phyloP scores from a whole-genome alignment of 73 alveolate genomes.

The Durusdinium trenchii region DNA sequence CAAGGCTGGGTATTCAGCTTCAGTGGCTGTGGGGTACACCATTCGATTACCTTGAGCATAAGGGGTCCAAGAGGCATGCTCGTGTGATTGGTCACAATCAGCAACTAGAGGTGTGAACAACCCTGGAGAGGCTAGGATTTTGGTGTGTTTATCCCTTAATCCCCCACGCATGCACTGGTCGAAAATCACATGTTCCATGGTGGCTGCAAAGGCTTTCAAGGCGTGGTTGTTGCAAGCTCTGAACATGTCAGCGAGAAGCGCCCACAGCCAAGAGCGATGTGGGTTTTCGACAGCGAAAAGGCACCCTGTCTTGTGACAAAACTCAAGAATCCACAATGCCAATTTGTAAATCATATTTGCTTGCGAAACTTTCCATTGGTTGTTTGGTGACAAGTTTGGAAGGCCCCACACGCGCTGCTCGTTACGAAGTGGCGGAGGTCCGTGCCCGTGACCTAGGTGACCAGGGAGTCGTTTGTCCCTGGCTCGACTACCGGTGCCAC shows the following conservation, averaged over 20 bases:
- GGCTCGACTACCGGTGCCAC: constrained; percentile 3
- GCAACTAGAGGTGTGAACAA: background rate
- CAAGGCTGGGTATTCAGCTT: background rate
- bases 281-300: no score
- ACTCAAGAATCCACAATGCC: background rate
- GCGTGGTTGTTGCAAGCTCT: background rate
- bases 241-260: background rate
- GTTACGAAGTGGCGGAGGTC: background rate
- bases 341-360: background rate
- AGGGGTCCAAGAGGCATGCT: background rate
- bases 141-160: background rate
- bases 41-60: background rate
- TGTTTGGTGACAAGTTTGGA: background rate
- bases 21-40: background rate
- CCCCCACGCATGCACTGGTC: background rate
- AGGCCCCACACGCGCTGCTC: background rate
- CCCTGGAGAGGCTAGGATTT: background rate
- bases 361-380: background rate
- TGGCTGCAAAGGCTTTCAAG: background rate
- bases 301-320: background rate
- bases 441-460: background rate
- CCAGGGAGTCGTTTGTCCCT: background rate
- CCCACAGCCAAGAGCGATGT: background rate
- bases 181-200: background rate
- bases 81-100: background rate